phyloP scores from a whole-genome alignment of 2,329 filamentous ascomycete species.

The Aspergillus thermomutatus region DNA sequence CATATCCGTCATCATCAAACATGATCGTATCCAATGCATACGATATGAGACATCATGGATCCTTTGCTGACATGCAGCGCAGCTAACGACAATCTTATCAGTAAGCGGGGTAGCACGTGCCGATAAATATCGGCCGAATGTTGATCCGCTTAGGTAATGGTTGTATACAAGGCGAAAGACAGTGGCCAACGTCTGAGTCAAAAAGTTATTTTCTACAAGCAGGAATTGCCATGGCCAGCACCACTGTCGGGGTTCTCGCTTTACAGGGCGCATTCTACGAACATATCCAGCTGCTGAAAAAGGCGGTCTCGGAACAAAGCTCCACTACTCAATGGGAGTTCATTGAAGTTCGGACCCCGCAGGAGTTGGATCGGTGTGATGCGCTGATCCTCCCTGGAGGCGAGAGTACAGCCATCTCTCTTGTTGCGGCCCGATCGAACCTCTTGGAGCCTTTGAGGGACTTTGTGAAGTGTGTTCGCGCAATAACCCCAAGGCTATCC shows the following conservation, averaged over 20 bases:
- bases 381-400: constrained; percentile 88
- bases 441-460: constrained; percentile 79
- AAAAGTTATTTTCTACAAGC: constrained; percentile 2
- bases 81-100: background rate
- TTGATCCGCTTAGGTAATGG: constrained; percentile 8
- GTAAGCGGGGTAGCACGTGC: constrained; percentile 18
- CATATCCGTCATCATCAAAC: background rate
- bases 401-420: constrained; percentile 89
- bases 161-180: background rate
- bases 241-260: constrained; percentile 64
- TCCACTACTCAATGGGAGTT: constrained; percentile 53
- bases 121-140: constrained; percentile 16
- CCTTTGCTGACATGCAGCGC: background rate
- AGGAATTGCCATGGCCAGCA: constrained; percentile 24
- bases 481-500: background rate
- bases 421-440: constrained; percentile 77
- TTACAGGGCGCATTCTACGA: constrained; percentile 93
- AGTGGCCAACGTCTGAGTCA: constrained; percentile 11
- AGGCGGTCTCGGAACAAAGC: constrained; percentile 51
- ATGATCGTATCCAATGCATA: background rate
- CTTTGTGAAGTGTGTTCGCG: constrained; percentile 75
- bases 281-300: constrained; percentile 72
- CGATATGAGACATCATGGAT: background rate
- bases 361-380: constrained; percentile 69
- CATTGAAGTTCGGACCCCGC: constrained; percentile 73